Evolutionary conservation across 2,329 filamentous ascomycete species (phyloP).

Genomic region (Arachnomyces sp.): DNA sequence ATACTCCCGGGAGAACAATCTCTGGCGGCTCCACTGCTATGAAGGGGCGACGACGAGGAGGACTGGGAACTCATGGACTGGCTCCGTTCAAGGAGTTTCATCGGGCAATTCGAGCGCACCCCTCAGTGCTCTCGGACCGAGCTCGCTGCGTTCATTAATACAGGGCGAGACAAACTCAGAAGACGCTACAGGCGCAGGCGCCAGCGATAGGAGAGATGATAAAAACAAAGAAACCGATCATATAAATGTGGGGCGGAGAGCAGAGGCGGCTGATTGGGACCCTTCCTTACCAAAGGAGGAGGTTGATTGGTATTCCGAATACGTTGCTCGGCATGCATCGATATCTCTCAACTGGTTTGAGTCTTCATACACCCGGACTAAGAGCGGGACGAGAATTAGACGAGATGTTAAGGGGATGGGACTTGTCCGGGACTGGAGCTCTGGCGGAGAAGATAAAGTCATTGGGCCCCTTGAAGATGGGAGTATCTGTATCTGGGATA

Average conservation of each 20-base stretch:
- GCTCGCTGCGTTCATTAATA: conserved; percentile 26
- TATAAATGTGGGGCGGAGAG: conserved; percentile 20
- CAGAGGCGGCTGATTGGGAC: conserved; percentile 63
- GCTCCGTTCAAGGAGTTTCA: conserved; percentile 44
- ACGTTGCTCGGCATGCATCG: conserved; percentile 69
- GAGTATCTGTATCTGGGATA: conserved; percentile 79
- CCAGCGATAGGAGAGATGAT: conserved; percentile 1
- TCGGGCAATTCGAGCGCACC: conserved; percentile 32
- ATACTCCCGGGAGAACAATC: conserved; percentile 62
- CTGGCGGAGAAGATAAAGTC: conserved; percentile 50
- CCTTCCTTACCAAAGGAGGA: conserved; percentile 63
- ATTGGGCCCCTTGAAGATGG: conserved; percentile 78
- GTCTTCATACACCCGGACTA: conserved; percentile 40
- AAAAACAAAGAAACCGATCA: conserved; percentile 18
- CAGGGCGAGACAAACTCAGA: conserved; percentile 17
- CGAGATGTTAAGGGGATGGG: conserved; percentile 67
- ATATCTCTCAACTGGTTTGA: conserved; percentile 71
- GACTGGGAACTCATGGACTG: conserved; percentile 51
- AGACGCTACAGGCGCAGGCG: not conserved
- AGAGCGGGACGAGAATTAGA: conserved; percentile 29
- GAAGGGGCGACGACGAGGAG: conserved; percentile 25
- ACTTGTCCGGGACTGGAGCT: conserved; percentile 49
- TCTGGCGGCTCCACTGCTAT: conserved; percentile 73
- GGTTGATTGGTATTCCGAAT: conserved; percentile 81
- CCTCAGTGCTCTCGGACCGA: conserved; percentile 24